phyloP scores from a whole-genome alignment of 2,329 filamentous ascomycete genomes.

The Rhynchosporium graminicola region DNA sequence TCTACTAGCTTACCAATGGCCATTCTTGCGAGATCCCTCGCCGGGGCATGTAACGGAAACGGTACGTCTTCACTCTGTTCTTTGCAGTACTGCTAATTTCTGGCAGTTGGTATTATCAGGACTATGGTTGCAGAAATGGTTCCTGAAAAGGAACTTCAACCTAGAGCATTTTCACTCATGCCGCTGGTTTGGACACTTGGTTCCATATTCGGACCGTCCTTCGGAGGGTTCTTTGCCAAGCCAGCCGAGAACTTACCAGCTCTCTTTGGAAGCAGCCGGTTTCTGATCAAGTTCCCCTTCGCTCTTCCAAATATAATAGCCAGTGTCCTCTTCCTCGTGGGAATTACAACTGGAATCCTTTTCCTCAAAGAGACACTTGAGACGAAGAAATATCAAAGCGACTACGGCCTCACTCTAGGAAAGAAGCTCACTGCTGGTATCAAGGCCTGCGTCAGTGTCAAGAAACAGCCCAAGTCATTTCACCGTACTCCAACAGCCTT shows the following conservation, averaged over 20 bases:
- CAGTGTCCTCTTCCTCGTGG: slow-evolving; percentile 74
- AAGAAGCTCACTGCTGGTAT: slow-evolving; percentile 56
- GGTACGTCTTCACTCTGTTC: slow-evolving; percentile 43
- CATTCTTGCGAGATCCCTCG: slow-evolving; percentile 72
- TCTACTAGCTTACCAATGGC: slow-evolving; percentile 79
- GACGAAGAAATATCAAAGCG: slow-evolving; percentile 64
- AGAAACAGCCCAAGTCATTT: slow-evolving; percentile 24
- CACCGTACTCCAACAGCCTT: slow-evolving; percentile 50
- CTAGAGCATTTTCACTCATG: slow-evolving; percentile 89
- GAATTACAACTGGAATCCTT: slow-evolving; percentile 70
- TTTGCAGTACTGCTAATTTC: slow-evolving; percentile 28
- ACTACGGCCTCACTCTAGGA: slow-evolving; percentile 77
- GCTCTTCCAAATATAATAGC: slow-evolving; percentile 80
- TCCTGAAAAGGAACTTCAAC: slow-evolving; percentile 81
- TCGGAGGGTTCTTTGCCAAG: slow-evolving; percentile 84
- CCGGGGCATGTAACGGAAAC: slow-evolving; percentile 86
- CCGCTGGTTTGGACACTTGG: slow-evolving; percentile 88
- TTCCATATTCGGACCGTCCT: slow-evolving; percentile 81
- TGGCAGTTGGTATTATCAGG: slow-evolving; percentile 78
- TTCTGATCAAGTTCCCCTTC: slow-evolving; percentile 80
- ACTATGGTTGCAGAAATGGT: slow-evolving; percentile 95
- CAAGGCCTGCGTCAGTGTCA: slow-evolving; percentile 26
- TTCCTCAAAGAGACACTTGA: slow-evolving; percentile 88
- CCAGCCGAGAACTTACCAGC: slow-evolving; percentile 73
- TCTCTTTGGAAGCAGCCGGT: slow-evolving; percentile 65